Evolutionary conservation across 73 alveolate genomes (phyloP), one percentile per base, ranked within the genome.

Genomic region (Breviolum minutum): DNA sequence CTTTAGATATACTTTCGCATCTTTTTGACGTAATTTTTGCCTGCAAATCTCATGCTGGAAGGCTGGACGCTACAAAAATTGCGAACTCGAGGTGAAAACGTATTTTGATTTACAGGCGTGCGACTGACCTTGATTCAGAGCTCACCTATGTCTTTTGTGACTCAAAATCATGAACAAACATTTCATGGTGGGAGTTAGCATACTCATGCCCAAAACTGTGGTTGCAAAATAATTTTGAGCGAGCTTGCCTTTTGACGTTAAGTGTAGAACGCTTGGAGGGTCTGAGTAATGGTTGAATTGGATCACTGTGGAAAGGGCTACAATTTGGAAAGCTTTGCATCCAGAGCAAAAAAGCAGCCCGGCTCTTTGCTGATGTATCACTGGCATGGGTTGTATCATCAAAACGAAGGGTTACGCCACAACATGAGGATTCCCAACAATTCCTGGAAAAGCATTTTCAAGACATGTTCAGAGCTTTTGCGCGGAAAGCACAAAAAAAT

Each of bases 41-140:
- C 19, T 66, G 24, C 69, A 9, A 13, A 16, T 76, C 20, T 54
- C 86, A 19, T 73, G 86, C 12, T 26, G 76, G 54, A 61, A 90
- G 97, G 97, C 87, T 61, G 87, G 77, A 8, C 66, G 54, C 87
- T 69, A 60, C 79, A 61, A 90, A 20, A 71, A 76, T 63, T 86
- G 94, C 88, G 87, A 90, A 74, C 97, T 90, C 30, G 97, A 90
- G 88, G 97, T 90, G 88, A 90, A 54, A 60, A 90, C 97, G 7
- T 90, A 69, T 63, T 90, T 90, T 63, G 97, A 90, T 60, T 81
- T 90, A 62, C 97, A 90, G 97, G 97, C 87, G 66, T 24, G 62
- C 24, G 77, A 62, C 29, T 22, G 77, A 30, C 89, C 40, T 6
- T 64, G 7, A 32, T 13, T 71, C 11, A 71, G 32, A 71, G n/a